These are phyloP conservation scores for Melaleuca alternifolia DNA, from an alignment of 345 rosid species.

Conservation along the genomic window DNA sequence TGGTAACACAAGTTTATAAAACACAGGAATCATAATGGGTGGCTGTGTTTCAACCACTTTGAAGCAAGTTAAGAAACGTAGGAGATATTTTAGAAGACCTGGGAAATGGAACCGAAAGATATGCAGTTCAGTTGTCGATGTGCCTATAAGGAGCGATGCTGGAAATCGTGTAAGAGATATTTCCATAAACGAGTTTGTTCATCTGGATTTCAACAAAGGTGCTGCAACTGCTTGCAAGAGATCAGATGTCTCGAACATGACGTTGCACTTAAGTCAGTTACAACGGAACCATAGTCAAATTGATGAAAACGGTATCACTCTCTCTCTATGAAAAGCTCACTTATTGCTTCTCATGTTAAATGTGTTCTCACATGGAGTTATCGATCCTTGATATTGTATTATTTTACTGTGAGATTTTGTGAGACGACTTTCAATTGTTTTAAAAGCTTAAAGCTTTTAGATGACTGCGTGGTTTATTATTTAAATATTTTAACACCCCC, in stretches of 20 bases:
- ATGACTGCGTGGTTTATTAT: too few relatives aligned
- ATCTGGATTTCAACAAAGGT: constrained; percentile 38
- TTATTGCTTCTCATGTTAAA: background rate
- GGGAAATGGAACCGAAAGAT: constrained; percentile 39
- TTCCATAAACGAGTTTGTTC: constrained; percentile 40
- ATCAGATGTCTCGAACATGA: constrained; percentile 47
- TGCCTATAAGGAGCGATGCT: constrained; percentile 30
- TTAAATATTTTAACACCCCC: too few relatives aligned
- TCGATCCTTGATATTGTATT: background rate
- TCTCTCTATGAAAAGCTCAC: background rate
- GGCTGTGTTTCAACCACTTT: constrained; percentile 53
- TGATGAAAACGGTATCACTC: constrained; percentile 39
- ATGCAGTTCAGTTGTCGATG: constrained; percentile 21
- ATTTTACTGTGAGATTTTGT: background rate
- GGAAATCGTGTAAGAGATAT: constrained; percentile 31
- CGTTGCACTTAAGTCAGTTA: constrained; percentile 54
- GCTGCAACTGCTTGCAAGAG: constrained; percentile 39
- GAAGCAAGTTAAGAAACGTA: constrained; percentile 5
- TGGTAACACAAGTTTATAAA: background rate
- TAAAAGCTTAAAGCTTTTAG: too few relatives aligned
- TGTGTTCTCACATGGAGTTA: background rate
- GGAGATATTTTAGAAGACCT: constrained; percentile 11
- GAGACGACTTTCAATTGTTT: too few relatives aligned
- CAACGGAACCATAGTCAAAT: constrained; percentile 73
- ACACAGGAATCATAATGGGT: constrained; percentile 41